Evolutionary conservation across 768 basidiomycete species (phyloP).

Genomic region (Podaxis mareebaensis): DNA sequence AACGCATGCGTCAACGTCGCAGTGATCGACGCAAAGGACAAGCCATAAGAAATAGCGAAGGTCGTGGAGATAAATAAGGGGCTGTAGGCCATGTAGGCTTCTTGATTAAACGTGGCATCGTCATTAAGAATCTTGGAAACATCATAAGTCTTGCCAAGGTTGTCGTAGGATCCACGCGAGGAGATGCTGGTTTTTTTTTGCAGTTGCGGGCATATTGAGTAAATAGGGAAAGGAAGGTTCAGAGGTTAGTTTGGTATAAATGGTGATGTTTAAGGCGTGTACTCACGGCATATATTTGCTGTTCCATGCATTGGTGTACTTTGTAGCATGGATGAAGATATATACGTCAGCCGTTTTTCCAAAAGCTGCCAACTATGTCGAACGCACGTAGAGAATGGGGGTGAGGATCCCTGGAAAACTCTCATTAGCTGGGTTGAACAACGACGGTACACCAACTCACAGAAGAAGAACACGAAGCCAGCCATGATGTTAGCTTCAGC

Average conservation of each 20-base stretch:
- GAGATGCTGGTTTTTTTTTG: constrained; percentile 43
- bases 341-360: background rate
- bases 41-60: constrained; percentile 77
- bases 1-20: constrained; percentile 70
- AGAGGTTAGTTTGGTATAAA: background rate
- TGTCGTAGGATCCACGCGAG: constrained; percentile 65
- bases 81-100: constrained; percentile 55
- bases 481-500: constrained; percentile 68
- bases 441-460: constrained; percentile 28
- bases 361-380: constrained; percentile 9
- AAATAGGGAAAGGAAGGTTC: background rate
- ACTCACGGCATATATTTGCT: constrained; percentile 56
- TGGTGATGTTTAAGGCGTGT: background rate
- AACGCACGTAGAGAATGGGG: constrained; percentile 55
- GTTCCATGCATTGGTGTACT: constrained; percentile 66
- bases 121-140: constrained; percentile 55
- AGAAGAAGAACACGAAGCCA: constrained; percentile 72
- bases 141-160: constrained; percentile 58
- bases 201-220: background rate
- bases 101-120: constrained; percentile 55
- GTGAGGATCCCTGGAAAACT: constrained; percentile 48
- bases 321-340: constrained; percentile 19
- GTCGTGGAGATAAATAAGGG: constrained; percentile 69
- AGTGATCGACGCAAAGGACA: constrained; percentile 83
- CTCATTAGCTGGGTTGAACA: background rate